Percentiles rank a stretch among this genome's conserved stretches.
Conservation (phyloP, 805 yeast genomes). For the Starmerella bombi region DNA sequence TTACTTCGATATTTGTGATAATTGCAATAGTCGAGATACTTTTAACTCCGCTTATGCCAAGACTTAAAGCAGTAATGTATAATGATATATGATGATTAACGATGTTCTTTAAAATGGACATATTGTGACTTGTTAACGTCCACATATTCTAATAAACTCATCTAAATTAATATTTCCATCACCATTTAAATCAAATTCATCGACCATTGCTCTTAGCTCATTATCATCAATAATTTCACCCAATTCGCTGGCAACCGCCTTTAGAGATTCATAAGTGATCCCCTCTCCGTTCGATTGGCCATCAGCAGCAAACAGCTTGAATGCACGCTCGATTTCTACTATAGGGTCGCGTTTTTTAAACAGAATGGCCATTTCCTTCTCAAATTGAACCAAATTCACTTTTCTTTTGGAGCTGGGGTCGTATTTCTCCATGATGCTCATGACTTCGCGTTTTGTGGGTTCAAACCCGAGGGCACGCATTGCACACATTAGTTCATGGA, state of each 20-base stretch:
- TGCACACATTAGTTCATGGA: conserved; percentile 88
- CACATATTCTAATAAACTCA: conserved; percentile 26
- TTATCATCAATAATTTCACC: conserved; percentile 89
- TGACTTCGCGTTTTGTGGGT: conserved; percentile 60
- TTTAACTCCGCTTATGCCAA: too few relatives aligned
- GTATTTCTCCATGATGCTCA: conserved; percentile 65
- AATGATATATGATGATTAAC: too few relatives aligned
- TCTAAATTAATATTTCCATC: conserved; percentile 63
- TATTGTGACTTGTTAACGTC: too few relatives aligned
- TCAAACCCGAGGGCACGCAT: conserved; percentile 91
- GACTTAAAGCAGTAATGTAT: too few relatives aligned
- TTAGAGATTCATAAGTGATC: conserved; percentile 62
- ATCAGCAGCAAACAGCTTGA: conserved; percentile 78
- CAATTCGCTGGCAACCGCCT: conserved; percentile 80
- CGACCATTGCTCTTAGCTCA: conserved; percentile 91
- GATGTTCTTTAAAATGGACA: too few relatives aligned
- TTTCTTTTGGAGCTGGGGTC: conserved; percentile 35
- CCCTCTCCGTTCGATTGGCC: conserved; percentile 93
- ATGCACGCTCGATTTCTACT: conserved; percentile 85
- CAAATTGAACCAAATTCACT: conserved; percentile 72
- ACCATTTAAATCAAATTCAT: conserved; percentile 89
- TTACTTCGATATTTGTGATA: too few relatives aligned
- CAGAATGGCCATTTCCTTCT: conserved; percentile 60
- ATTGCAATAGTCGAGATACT: too few relatives aligned
- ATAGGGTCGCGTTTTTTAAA: conserved; percentile 82